Evolutionary conservation across 2,329 filamentous ascomycete species (phyloP).

Genomic region (Alternaria novae-zelandiae): DNA sequence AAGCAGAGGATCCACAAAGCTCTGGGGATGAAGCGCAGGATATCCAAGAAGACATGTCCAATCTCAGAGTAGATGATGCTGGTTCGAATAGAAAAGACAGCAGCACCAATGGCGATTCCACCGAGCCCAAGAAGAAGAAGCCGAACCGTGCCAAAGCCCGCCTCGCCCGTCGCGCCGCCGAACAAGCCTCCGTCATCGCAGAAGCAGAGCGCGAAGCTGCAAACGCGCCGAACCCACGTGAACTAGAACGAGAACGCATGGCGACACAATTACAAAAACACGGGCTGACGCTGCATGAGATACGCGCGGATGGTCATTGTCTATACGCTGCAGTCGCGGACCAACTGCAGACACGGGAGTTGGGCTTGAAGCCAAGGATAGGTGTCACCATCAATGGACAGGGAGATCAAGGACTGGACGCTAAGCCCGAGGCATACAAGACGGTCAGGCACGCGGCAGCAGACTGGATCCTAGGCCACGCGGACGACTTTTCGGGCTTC

Average conservation of each 20-base stretch:
- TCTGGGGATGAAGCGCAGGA: conserved; percentile 16
- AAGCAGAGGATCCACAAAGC: neutral
- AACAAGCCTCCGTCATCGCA: conserved; percentile 72
- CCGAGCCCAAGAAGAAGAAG: conserved; percentile 63
- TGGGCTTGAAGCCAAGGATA: conserved; percentile 46
- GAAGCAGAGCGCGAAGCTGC: conserved; percentile 77
- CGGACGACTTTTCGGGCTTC: conserved; percentile 85
- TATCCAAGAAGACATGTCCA: conserved; percentile 17
- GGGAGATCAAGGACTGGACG: conserved; percentile 5
- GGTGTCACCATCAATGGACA: conserved; percentile 26
- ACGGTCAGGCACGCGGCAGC: conserved; percentile 74
- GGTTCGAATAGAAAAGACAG: neutral
- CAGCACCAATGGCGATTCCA: conserved; percentile 4
- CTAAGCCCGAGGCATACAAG: conserved; percentile 60
- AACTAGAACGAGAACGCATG: conserved; percentile 64
- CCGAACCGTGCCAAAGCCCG: conserved; percentile 91
- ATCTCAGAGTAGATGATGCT: conserved; percentile 10
- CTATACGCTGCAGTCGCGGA: conserved; percentile 91
- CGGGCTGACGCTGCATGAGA: conserved; percentile 74
- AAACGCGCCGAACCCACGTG: conserved; percentile 47
- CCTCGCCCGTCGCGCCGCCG: conserved; percentile 85
- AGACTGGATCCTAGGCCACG: conserved; percentile 74
- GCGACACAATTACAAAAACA: conserved; percentile 67
- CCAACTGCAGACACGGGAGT: conserved; percentile 66
- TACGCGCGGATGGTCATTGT: conserved; percentile 92